A percentile compares a stretch with the other conserved stretches of the same genome.
Conservation (phyloP, 345 rosid species). For the Eucalyptus tenuipes region DNA sequence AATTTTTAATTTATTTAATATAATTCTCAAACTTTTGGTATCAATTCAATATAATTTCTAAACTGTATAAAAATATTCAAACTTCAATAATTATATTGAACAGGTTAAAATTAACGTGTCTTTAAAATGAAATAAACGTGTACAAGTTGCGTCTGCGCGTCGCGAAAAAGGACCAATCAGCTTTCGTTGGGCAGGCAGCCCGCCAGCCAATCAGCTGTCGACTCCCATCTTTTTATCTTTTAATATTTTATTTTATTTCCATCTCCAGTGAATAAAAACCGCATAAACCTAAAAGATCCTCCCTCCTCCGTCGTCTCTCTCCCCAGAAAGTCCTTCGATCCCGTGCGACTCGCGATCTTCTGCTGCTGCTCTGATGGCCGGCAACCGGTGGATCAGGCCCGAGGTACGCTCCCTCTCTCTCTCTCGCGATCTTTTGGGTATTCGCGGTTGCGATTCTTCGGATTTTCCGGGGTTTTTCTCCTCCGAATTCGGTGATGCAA, state of each 20-base stretch:
- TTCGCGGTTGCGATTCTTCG: not conserved
- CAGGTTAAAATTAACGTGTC: too few species aligned
- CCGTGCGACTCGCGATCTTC: not conserved
- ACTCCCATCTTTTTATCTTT: not conserved
- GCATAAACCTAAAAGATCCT: not conserved
- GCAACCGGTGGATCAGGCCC: not conserved
- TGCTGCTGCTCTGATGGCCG: not conserved
- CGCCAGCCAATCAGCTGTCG: not conserved
- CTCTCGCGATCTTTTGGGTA: not conserved
- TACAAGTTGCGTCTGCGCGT: not conserved
- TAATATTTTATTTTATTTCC: not conserved
- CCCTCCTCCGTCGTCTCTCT: not conserved
- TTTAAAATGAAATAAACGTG: not conserved
- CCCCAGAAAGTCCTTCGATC: not conserved
- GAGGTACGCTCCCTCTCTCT: not conserved
- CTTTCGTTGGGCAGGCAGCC: not conserved
- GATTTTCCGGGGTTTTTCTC: not conserved
- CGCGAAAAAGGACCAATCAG: not conserved
- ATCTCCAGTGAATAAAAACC: not conserved
- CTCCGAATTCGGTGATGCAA: not conserved
- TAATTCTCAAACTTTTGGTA: too few species aligned
- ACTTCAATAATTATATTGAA: too few species aligned
- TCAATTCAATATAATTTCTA: accelerated
- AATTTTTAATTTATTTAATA: too few species aligned
- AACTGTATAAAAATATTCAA: too few species aligned